Evolutionary conservation across 139 green algal species (phyloP).

Genomic region (Chlamydomonas sp.): DNA sequence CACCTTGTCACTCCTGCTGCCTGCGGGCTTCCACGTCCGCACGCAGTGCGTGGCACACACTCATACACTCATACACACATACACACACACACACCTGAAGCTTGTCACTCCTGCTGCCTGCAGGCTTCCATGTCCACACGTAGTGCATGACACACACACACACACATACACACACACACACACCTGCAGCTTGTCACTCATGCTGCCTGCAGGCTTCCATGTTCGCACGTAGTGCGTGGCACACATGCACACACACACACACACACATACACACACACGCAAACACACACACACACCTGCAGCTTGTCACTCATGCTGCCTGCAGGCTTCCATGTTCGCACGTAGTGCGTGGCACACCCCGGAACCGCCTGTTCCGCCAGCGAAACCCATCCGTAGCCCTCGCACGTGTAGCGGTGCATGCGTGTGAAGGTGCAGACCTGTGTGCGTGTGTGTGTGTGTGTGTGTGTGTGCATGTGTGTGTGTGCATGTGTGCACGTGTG

Average conservation of each 20-base stretch:
- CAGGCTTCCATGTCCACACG: constrained; percentile 42
- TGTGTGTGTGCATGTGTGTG: constrained; percentile 7
- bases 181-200: constrained; percentile 31
- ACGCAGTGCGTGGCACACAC: constrained; percentile 32
- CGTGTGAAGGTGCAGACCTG: constrained; percentile 49
- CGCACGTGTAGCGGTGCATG: constrained; percentile 41
- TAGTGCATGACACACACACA: constrained; percentile 28
- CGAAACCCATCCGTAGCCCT: constrained; percentile 50
- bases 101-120: constrained; percentile 36
- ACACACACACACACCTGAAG: too few species aligned
- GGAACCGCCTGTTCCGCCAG: too few species aligned
- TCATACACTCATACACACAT: too few species aligned
- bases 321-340: constrained; percentile 46
- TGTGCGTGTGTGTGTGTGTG: constrained; percentile 1
- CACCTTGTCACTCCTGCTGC: constrained; percentile 30
- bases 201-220: constrained; percentile 44
- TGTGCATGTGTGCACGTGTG: constrained; percentile 15
- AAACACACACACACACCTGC: too few species aligned
- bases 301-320: constrained; percentile 33
- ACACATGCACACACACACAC: too few species aligned
- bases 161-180: too few species aligned
- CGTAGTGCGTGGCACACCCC: constrained; percentile 26
- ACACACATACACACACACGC: constrained; percentile 26
- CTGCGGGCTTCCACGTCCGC: constrained; percentile 43
- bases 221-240: constrained; percentile 32